Evolutionary conservation across 116 monocot genomes (phyloP), one percentile per base, ranked within the genome.

Genomic region (Dioscorea cayenensis): DNA sequence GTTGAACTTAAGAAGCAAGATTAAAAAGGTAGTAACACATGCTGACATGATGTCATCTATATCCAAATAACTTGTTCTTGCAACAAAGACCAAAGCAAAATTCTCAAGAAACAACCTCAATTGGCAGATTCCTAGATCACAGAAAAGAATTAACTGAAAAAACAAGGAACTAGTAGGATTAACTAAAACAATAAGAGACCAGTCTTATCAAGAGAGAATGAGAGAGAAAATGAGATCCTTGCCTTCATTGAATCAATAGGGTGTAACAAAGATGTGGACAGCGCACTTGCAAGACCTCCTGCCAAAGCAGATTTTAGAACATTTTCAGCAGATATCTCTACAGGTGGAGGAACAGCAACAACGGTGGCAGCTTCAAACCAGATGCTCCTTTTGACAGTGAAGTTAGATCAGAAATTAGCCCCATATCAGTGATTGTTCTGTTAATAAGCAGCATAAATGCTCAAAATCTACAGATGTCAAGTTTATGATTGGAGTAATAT

Each of bases 311-410:
- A 84, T 74, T 97, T 97, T 37, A 97, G 64, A 58, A 93, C 92
- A 84, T 77, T 93, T 66, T 77, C 88, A 62, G 93, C 72, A 69
- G 84, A 73, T 79, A 97, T 97, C 67, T 90, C 90, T 20, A 97
- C 88, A 58, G 97, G 93, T 79, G 97, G 93, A 14, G 97, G 90
- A 1, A 92, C 86, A 71, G 86, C 82, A 71, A 97, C 97, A 64
- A 93, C 86, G 29, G 97, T 97, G 37, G 97, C 90, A 67, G 97
- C 93, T 86, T 97, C 93, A 86, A 97, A 97, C 97, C 97, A 97
- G 50, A 97, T 81, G 69, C 72, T 93, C 86, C 93, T 97, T 77
- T 11, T 27, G 55, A 28, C 16, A 28, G 25, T 14, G 13, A 29
- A 32, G 32, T 55, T 55, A 23, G 23, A 62, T 22, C 25, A 62